Base-by-base conservation (phyloP, 1,284 basidiomycete species). In the Tremellales sp. region DNA sequence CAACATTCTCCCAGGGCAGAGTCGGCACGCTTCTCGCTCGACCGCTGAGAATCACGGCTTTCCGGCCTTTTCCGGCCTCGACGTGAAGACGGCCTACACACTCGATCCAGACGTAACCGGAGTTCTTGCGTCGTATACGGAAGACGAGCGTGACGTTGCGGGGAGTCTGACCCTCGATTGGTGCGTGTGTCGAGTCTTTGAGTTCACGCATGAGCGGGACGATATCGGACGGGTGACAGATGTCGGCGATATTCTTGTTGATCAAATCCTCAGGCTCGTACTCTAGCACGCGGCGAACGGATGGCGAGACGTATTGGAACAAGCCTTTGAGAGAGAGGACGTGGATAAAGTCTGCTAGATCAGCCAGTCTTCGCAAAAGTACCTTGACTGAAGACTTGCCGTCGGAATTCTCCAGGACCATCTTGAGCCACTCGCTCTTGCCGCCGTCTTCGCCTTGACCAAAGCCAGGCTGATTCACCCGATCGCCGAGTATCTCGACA, bases 321-420 rank as follows among this genome's bases (percentile, higher is more conserved):
- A 81, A 81, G n/a, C 93, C 93, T 65, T 96, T 96, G 57, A 97
- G 82, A 4, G 89, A 92, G 24, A 97, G 79, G 36, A 96, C 91
- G 64, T 89, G 86, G 25, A 96, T 78, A 66, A 94, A 89, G 68
- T 96, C 90, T 43, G 22, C 23, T 4, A 40, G 13, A 19, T 55
- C 15, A 47, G 50, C 45, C 36, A n/a, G n/a, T 36, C 8, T n/a
- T 19, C 36, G 10, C 36, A 8, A 8, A 12, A 12, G 8, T 13
- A 39, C 19, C 8, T 21, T 39, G 36, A 15, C n/a, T n/a, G n/a
- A n/a, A n/a, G n/a, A 63, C 70, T 54, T 43, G 75, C 74, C 74
- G 58, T 76, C 70, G 13, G 71, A 75, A 42, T 81, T 76, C 56
- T 85, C 83, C 47, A 92, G 80, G 22, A 92, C 76, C 42, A 88